Conservation (phyloP, 352 stramenopile genomes). For the Thalassiosira hispida region DNA sequence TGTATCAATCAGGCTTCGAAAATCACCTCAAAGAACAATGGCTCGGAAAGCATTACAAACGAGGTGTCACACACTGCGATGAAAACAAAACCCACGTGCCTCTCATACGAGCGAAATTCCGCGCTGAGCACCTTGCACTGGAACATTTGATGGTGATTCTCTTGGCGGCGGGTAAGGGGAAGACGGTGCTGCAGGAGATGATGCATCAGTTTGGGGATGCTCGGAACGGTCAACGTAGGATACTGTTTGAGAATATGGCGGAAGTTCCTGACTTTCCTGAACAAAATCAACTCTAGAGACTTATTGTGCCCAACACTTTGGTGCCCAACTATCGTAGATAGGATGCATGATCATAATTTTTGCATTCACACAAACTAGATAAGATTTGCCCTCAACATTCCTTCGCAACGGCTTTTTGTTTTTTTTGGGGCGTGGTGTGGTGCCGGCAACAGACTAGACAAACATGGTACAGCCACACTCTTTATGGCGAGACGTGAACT, state of each 20-base stretch:
- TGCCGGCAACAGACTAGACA: too few species aligned
- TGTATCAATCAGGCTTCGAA: conserved; percentile 98
- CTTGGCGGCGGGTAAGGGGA: conserved; percentile 76
- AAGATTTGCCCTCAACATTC: too few species aligned
- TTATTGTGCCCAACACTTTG: too few species aligned
- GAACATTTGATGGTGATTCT: conserved; percentile 82
- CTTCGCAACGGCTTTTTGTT: too few species aligned
- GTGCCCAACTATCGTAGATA: too few species aligned
- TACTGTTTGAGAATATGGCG: conserved; percentile 81
- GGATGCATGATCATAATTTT: too few species aligned
- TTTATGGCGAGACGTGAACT: too few species aligned
- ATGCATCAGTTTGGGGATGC: conserved; percentile 81
- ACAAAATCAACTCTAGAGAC: conserved; percentile 76
- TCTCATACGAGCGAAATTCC: conserved; percentile 82
- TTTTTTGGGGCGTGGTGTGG: too few species aligned
- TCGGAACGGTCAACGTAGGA: conserved; percentile 74
- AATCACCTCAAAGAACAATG: conserved; percentile 97
- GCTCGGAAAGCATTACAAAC: conserved; percentile 92
- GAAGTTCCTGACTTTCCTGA: conserved; percentile 77
- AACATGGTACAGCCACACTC: too few species aligned
- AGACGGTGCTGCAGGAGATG: conserved; percentile 81
- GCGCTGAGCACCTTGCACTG: conserved; percentile 81
- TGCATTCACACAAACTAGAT: too few species aligned
- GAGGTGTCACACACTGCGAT: conserved; percentile 81
- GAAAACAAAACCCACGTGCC: conserved; percentile 83